phyloP scores from a whole-genome alignment of 371 early-diverging fungal genomes.

The Rhizopus arrhizus region DNA sequence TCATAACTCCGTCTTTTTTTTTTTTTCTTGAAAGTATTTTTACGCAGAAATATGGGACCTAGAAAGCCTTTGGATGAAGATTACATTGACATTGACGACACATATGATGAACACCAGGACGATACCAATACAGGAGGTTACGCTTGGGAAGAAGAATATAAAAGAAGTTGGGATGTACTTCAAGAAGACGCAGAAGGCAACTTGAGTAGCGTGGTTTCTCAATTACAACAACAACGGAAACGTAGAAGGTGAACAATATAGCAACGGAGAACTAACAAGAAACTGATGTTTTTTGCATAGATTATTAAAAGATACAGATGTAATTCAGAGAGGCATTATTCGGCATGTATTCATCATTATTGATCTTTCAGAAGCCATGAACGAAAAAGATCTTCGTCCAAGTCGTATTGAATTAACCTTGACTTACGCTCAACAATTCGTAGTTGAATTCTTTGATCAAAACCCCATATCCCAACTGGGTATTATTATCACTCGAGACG shows the following conservation, averaged over 20 bases:
- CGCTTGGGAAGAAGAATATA: slow-evolving; percentile 95
- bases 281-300: slow-evolving; percentile 28
- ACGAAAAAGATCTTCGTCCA: slow-evolving; percentile 82
- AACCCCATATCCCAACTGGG: slow-evolving; percentile 94
- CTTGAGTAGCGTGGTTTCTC: slow-evolving; percentile 74
- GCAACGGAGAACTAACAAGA: not conserved
- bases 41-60: slow-evolving; percentile 9
- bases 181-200: slow-evolving; percentile 92
- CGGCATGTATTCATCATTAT: slow-evolving; percentile 83
- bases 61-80: slow-evolving; percentile 49
- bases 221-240: slow-evolving; percentile 75
- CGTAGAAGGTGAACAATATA: slow-evolving; percentile 58
- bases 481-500: slow-evolving; percentile 85
- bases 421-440: slow-evolving; percentile 70
- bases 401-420: slow-evolving; percentile 77
- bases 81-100: slow-evolving; percentile 58
- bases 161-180: slow-evolving; percentile 92
- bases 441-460: slow-evolving; percentile 91
- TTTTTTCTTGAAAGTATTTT: not conserved
- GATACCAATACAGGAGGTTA: slow-evolving; percentile 63
- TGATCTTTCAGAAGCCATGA: slow-evolving; percentile 85
- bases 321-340: slow-evolving; percentile 91
- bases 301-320: slow-evolving; percentile 73
- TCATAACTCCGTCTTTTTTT: slow-evolving; percentile 1
- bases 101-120: slow-evolving; percentile 46